Percentiles rank a stretch among this genome's conserved stretches.
These are phyloP conservation scores for Viola pubescens DNA, from an alignment of 441 rosid species.

Conservation along the genomic window DNA sequence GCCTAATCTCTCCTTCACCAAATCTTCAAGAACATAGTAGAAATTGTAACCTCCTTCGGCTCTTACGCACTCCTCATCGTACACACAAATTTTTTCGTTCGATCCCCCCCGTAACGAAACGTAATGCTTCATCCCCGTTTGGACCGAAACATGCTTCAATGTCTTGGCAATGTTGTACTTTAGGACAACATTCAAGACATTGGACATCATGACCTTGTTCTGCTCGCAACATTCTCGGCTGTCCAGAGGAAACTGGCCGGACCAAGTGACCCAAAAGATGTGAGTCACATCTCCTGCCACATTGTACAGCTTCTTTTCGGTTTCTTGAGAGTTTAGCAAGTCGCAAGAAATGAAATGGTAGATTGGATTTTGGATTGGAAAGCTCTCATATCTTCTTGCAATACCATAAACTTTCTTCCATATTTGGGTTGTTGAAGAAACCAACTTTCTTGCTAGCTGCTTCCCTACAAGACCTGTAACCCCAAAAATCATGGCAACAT, in stretches of 20 bases:
- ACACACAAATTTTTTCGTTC: conserved; percentile 22
- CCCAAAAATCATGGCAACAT: conserved; percentile 50
- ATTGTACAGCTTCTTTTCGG: conserved; percentile 34
- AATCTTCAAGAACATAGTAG: conserved; percentile 71
- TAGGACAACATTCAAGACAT: conserved; percentile 56
- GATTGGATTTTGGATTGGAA: conserved; percentile 25
- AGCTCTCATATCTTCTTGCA: conserved; percentile 38
- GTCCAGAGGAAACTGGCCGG: conserved; percentile 47
- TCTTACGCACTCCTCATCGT: conserved; percentile 60
- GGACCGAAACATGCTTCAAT: conserved; percentile 68
- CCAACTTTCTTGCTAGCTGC: conserved; percentile 35
- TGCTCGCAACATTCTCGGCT: conserved; percentile 51
- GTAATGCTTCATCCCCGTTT: conserved; percentile 84
- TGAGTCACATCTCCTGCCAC: conserved; percentile 48
- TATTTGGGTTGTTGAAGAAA: conserved; percentile 19
- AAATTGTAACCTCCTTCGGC: conserved; percentile 33
- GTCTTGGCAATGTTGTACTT: conserved; percentile 29
- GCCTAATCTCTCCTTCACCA: conserved; percentile 46
- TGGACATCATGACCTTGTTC: conserved; percentile 62
- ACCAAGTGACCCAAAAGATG: conserved; percentile 85
- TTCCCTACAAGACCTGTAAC: conserved; percentile 58
- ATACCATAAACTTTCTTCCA: conserved; percentile 58
- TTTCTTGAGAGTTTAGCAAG: conserved; percentile 50
- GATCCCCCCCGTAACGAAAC: conserved; percentile 33
- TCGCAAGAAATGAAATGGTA: conserved; percentile 77